phyloP scores from a whole-genome alignment of 306 rosid species.

The Ormosia semicastrata region DNA sequence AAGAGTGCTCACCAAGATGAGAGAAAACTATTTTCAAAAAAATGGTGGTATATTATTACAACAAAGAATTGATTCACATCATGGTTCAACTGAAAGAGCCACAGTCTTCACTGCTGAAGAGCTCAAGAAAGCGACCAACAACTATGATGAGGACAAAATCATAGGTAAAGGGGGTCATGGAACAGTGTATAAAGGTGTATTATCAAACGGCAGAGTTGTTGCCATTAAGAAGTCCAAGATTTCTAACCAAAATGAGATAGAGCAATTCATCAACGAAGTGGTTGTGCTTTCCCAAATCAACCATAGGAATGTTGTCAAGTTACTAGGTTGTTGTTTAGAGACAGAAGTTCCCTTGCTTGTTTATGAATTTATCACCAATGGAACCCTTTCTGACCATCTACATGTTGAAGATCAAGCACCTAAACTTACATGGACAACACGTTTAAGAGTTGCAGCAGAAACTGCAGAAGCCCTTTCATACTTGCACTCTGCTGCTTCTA shows the following conservation, averaged over 20 bases:
- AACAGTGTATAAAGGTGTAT: background rate
- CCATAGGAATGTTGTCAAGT: conserved; percentile 14
- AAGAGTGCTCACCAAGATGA: background rate
- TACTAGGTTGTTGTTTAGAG: conserved; percentile 17
- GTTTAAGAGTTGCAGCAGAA: conserved; percentile 33
- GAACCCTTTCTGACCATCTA: conserved; percentile 31
- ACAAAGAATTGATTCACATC: background rate
- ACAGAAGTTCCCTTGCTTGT: conserved; percentile 13
- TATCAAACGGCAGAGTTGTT: conserved; percentile 18
- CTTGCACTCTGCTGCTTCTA: conserved; percentile 32
- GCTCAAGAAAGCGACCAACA: conserved; percentile 36
- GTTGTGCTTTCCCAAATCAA: conserved; percentile 38
- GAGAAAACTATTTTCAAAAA: background rate
- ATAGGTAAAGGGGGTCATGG: conserved; percentile 34
- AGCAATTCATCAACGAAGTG: conserved; percentile 43
- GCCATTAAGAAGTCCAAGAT: conserved; percentile 32
- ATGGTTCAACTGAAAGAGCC: conserved; percentile 2
- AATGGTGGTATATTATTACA: background rate
- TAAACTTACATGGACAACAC: conserved; percentile 32
- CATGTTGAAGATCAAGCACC: background rate
- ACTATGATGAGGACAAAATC: conserved; percentile 23
- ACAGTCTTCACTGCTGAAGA: conserved; percentile 22
- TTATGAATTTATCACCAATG: conserved; percentile 25
- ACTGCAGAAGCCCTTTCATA: conserved; percentile 38
- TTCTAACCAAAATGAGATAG: conserved; percentile 11